A percentile compares a stretch with the other conserved stretches of the same genome.
Evolutionary conservation across 1,139 yeast genomes (phyloP).

Genomic region (Candida freyschussii): DNA sequence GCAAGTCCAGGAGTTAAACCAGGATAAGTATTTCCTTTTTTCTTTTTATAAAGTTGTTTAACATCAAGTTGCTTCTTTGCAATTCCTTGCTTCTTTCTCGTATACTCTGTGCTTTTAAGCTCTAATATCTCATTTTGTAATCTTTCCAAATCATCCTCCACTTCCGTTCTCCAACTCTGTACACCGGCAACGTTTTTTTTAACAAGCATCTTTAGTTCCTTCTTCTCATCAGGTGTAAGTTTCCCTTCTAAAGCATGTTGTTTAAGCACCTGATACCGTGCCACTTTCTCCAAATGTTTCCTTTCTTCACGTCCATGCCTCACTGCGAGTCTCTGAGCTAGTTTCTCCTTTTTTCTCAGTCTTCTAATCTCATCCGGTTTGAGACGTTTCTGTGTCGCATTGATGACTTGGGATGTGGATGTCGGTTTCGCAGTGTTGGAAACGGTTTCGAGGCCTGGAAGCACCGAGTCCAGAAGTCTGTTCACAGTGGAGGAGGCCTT

Average conservation of each 20-base stretch:
- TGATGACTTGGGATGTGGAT: slow-evolving; percentile 35
- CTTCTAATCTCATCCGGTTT: slow-evolving; percentile 32
- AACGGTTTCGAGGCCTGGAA: slow-evolving; percentile 33
- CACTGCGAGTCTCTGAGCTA: slow-evolving; percentile 34
- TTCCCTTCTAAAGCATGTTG: slow-evolving; percentile 35
- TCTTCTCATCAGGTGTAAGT: slow-evolving; percentile 41
- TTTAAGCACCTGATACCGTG: slow-evolving; percentile 48
- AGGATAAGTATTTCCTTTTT: slow-evolving; percentile 38
- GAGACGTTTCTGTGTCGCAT: slow-evolving; percentile 29
- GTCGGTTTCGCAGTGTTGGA: slow-evolving; percentile 11
- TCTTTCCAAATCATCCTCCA: slow-evolving; percentile 42
- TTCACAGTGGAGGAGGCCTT: slow-evolving; percentile 31
- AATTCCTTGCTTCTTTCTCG: slow-evolving; percentile 26
- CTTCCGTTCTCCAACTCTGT: slow-evolving; percentile 43
- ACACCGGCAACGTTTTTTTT: slow-evolving; percentile 45
- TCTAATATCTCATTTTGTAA: slow-evolving; percentile 39
- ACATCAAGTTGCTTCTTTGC: slow-evolving; percentile 21
- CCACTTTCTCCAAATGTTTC: slow-evolving; percentile 41
- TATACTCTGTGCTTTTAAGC: slow-evolving; percentile 27
- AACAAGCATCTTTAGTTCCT: slow-evolving; percentile 45
- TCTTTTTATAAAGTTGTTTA: slow-evolving; percentile 17
- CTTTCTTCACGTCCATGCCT: slow-evolving; percentile 35
- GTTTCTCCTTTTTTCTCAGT: slow-evolving; percentile 36
- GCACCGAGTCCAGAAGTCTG: slow-evolving; percentile 37
- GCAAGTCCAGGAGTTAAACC: slow-evolving; percentile 92